These are phyloP conservation scores for Postia placenta DNA, from an alignment of 768 basidiomycete genomes.

Conservation along the genomic window DNA sequence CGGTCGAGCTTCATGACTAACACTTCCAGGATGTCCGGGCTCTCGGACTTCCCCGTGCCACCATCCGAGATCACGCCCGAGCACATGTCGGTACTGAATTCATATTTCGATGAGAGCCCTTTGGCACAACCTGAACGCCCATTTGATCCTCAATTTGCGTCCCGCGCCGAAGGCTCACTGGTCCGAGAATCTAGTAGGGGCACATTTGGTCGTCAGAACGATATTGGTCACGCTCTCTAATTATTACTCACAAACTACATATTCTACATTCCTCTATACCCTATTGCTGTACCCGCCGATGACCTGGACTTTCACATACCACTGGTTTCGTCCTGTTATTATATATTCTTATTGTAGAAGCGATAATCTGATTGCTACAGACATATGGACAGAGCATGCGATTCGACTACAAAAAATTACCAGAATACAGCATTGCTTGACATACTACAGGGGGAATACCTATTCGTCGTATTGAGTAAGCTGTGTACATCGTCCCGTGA, in stretches of 20 bases:
- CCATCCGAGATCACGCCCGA: slow-evolving; percentile 32
- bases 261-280: background rate
- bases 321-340: background rate
- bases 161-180: slow-evolving; percentile 11
- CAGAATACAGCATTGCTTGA: no score
- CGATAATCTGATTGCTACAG: slow-evolving; percentile 5
- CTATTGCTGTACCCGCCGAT: no score
- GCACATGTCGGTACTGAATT: slow-evolving; percentile 37
- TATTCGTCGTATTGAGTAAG: slow-evolving; percentile 60
- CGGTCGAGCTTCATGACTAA: slow-evolving; percentile 58
- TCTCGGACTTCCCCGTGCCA: slow-evolving; percentile 70
- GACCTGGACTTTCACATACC: no score
- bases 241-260: background rate
- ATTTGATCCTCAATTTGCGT: background rate
- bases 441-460: no score
- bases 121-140: slow-evolving; percentile 10
- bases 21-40: slow-evolving; percentile 58
- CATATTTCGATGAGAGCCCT: slow-evolving; percentile 33
- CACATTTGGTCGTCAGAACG: slow-evolving; percentile 21
- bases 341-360: background rate
- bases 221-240: slow-evolving; percentile 22
- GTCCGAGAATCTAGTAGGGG: slow-evolving; percentile 19
- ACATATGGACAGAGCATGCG: background rate
- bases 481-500: slow-evolving; percentile 15
- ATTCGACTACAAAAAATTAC: background rate